Evolutionary conservation across 306 rosid genomes (phyloP).

Genomic region (Quercus berberidifolia): DNA sequence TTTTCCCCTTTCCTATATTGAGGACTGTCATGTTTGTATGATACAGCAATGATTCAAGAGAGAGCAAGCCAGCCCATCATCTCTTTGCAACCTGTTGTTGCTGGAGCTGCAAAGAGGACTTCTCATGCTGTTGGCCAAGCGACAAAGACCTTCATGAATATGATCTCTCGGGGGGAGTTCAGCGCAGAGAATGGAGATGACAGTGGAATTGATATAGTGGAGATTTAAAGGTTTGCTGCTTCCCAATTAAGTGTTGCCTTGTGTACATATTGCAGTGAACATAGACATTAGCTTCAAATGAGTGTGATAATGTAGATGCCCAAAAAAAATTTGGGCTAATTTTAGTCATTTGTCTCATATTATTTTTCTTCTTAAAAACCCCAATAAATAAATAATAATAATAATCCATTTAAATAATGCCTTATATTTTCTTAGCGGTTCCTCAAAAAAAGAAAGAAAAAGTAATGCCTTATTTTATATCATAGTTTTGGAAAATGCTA

Average conservation of each 20-base stretch:
- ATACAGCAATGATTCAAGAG: conserved; percentile 82
- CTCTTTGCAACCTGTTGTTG: conserved; percentile 75
- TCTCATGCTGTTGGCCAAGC: conserved; percentile 75
- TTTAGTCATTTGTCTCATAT: background rate
- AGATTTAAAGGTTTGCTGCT: conserved; percentile 23
- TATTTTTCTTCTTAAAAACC: background rate
- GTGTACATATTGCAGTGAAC: background rate
- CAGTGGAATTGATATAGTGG: conserved; percentile 43
- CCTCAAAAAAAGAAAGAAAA: no score
- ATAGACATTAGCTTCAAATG: background rate
- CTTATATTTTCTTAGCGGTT: background rate
- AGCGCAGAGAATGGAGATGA: conserved; percentile 41
- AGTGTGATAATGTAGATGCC: background rate
- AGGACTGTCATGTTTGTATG: conserved; percentile 7
- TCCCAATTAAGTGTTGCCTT: background rate
- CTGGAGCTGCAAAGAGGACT: conserved; percentile 89
- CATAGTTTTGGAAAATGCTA: no score
- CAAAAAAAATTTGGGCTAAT: background rate
- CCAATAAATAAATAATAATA: background rate
- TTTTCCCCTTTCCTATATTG: background rate
- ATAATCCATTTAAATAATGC: background rate
- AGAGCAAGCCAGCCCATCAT: conserved; percentile 79
- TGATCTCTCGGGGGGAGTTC: conserved; percentile 52
- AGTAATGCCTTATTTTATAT: background rate
- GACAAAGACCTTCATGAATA: conserved; percentile 62